Evolutionary conservation across 2,329 filamentous ascomycete species (phyloP), one percentile per base, ranked within the genome.

Genomic region (Cladobotryum protrusum): DNA sequence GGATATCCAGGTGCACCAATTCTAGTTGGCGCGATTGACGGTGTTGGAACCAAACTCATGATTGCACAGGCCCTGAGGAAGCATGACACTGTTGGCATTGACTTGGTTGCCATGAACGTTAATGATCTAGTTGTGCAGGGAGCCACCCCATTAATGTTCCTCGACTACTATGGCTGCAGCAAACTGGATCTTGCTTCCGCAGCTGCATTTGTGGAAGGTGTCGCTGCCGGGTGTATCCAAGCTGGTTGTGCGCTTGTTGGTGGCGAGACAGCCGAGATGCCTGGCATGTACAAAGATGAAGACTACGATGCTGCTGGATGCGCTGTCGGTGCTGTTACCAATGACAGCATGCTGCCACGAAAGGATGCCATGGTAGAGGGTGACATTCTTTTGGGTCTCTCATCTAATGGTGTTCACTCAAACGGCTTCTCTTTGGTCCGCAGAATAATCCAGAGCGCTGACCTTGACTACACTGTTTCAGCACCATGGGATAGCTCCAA

Each of bases 81-180:
- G 71, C 93, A 96, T 70, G 85, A 92, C 68, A 96, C 91, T 3
- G 92, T 99, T 11, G 93, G 93, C 53, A 90, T 99, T 60, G 93
- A 99, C 66, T 80, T 99, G 34, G 93, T 99, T 4, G 93, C 93
- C 58, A 97, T 97, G 92, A 97, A 96, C 68, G 93, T 97, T 65
- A 99, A 99, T 68, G 93, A 99, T 63, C 78, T 99, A 0, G 85
- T 99, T 46, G 93, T 97, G 8, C 91, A 97, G 72, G 93, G 93
- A 48, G 93, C 93, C 12, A 89, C 93, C 59, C 91, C 93, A 2
- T 78, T 97, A 56, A 93, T 93, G 77, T 97, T 99, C 79, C 83
- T 97, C 55, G 93, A 99, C 74, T 97, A 95, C 78, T 96, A 95
- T 71, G 92, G 90, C 54, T 96, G 91, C 77, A 90, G 88, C 68